Percentiles rank a stretch among this genome's conserved stretches.
These are phyloP conservation scores for Cubamyces sp. DNA, from an alignment of 768 basidiomycete genomes.

Conservation along the genomic window DNA sequence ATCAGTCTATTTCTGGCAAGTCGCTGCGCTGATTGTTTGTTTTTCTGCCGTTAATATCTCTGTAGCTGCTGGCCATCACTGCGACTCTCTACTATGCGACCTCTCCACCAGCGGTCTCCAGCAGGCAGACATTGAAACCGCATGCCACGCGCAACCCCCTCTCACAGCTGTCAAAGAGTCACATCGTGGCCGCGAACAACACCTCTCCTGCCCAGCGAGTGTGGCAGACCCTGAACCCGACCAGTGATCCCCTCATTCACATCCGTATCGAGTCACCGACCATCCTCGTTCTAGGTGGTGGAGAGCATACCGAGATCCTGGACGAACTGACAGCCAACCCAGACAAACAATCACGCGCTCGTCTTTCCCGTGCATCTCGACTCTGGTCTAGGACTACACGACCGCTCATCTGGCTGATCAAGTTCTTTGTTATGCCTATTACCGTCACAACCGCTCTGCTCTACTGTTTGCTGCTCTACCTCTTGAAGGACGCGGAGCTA, in stretches of 20 bases:
- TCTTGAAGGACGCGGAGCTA: slow-evolving; percentile 90
- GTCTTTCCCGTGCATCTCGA: slow-evolving; percentile 36
- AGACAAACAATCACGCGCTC: slow-evolving; percentile 26
- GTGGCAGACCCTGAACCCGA: slow-evolving; percentile 81
- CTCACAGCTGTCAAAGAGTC: slow-evolving; percentile 28
- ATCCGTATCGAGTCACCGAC: slow-evolving; percentile 81
- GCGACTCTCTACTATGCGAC: slow-evolving; percentile 77
- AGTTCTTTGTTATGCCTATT: slow-evolving; percentile 87
- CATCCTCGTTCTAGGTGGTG: slow-evolving; percentile 60
- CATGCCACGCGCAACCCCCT: slow-evolving; percentile 34
- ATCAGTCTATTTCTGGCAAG: slow-evolving; percentile 79
- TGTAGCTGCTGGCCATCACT: slow-evolving; percentile 76
- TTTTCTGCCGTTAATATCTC: background rate
- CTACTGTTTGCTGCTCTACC: slow-evolving; percentile 78
- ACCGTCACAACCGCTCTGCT: slow-evolving; percentile 72
- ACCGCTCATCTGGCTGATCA: slow-evolving; percentile 72
- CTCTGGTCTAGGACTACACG: slow-evolving; percentile 54
- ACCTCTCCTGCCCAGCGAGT: slow-evolving; percentile 62
- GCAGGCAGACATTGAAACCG: slow-evolving; percentile 26
- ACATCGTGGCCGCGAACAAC: slow-evolving; percentile 15
- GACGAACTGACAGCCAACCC: slow-evolving; percentile 19
- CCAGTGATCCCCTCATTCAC: slow-evolving; percentile 66
- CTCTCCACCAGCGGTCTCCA: slow-evolving; percentile 43
- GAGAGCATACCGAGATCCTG: background rate
- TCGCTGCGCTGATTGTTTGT: background rate